A percentile compares a stretch with the other conserved stretches of the same genome.
Evolutionary conservation across 2,329 filamentous ascomycete species (phyloP).

Genomic region (Hypocreales sp.): DNA sequence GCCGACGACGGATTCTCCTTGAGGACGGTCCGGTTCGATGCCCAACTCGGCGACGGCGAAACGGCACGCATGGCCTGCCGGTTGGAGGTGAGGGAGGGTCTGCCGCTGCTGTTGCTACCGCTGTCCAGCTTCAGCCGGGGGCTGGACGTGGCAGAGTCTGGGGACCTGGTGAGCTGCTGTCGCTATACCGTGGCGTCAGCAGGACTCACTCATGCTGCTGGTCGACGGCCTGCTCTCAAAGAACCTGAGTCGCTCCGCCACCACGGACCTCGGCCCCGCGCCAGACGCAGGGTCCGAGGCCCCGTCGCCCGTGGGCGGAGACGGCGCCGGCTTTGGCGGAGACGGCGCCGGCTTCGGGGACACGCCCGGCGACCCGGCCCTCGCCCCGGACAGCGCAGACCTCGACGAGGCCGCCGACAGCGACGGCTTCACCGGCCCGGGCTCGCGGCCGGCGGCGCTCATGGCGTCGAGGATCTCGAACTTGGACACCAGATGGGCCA

Average conservation of each 20-base stretch:
- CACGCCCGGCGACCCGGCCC: too few relatives aligned
- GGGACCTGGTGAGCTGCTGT: too few relatives aligned
- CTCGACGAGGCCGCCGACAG: too few relatives aligned
- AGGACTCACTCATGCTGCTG: background rate
- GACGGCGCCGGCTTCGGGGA: background rate
- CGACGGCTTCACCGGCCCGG: too few relatives aligned
- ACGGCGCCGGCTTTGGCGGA: background rate
- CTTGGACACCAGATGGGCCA: constrained; percentile 19
- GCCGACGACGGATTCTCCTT: background rate
- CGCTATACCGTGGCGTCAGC: too few relatives aligned
- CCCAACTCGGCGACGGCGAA: background rate
- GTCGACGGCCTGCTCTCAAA: constrained; percentile 6
- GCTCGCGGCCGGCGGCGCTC: constrained; percentile 2
- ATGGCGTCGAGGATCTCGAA: constrained; percentile 16
- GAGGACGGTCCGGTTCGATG: background rate
- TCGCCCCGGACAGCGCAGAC: too few relatives aligned
- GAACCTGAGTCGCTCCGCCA: constrained; percentile 10
- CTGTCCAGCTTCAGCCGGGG: background rate
- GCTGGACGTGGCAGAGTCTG: too few relatives aligned
- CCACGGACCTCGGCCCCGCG: constrained; percentile 4
- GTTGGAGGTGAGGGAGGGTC: background rate
- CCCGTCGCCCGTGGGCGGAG: too few relatives aligned
- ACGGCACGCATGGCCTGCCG: background rate
- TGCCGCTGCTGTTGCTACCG: background rate
- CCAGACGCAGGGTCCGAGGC: too few relatives aligned